These are phyloP conservation scores for Saccharomyces paradoxus DNA, from an alignment of 805 yeast species.

Conservation along the genomic window DNA sequence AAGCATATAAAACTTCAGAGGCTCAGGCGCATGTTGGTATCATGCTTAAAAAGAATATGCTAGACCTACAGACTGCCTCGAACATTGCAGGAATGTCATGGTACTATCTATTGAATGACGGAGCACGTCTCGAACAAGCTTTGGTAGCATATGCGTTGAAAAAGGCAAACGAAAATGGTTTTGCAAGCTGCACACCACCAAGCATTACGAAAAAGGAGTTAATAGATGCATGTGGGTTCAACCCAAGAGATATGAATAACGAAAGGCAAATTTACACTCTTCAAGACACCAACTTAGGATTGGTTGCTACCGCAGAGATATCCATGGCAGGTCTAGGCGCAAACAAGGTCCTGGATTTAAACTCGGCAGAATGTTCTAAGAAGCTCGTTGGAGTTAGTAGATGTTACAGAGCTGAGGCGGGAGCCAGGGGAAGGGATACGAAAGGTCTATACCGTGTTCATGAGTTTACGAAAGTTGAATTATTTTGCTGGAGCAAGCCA, in stretches of 20 bases:
- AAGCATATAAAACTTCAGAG: constrained; percentile 20
- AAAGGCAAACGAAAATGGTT: constrained; percentile 59
- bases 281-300: constrained; percentile 45
- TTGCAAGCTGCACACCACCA: constrained; percentile 71
- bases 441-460: constrained; percentile 90
- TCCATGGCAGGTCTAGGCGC: constrained; percentile 77
- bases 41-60: constrained; percentile 55
- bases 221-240: constrained; percentile 85
- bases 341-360: constrained; percentile 37
- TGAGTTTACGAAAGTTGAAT: constrained; percentile 90
- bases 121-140: constrained; percentile 85
- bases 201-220: constrained; percentile 72
- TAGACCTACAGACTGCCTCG: constrained; percentile 68
- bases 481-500: constrained; percentile 62
- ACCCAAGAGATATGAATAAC: constrained; percentile 80
- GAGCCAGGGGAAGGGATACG: constrained; percentile 89
- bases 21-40: constrained; percentile 57
- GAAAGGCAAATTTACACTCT: constrained; percentile 79
- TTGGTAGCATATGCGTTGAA: constrained; percentile 69
- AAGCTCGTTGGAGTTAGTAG: constrained; percentile 75
- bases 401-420: constrained; percentile 92
- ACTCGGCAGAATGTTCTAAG: constrained; percentile 38
- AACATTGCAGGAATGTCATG: constrained; percentile 73
- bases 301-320: constrained; percentile 94
- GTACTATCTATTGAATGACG: constrained; percentile 78